Evolutionary conservation across 192 early-diverging fungal species (phyloP).

Genomic region (Diversispora epigaea): DNA sequence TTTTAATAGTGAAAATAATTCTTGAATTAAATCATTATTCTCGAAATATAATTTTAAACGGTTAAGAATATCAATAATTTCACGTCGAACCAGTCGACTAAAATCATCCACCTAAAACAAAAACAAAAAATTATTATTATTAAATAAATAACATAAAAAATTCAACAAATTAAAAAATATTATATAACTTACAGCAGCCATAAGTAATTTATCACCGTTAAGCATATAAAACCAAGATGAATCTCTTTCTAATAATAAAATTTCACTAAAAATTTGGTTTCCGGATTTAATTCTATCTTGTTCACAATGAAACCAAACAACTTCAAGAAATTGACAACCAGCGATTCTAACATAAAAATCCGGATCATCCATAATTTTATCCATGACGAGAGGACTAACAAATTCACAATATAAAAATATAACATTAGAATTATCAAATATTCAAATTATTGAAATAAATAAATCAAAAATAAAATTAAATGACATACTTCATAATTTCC

Average conservation of each 20-base stretch:
- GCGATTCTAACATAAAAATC: constrained; percentile 54
- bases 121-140: neutral
- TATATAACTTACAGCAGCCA: constrained; percentile 44
- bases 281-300: constrained; percentile 37
- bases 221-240: constrained; percentile 48
- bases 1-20: neutral
- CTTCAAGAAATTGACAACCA: constrained; percentile 49
- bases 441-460: neutral
- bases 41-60: constrained; percentile 28
- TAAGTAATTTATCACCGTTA: constrained; percentile 43
- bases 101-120: constrained; percentile 13
- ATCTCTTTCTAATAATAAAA: constrained; percentile 16
- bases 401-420: neutral
- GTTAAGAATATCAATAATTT: constrained; percentile 29
- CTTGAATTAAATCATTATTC: neutral
- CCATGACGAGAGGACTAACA: constrained; percentile 42
- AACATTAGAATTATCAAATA: neutral
- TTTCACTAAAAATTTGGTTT: constrained; percentile 23
- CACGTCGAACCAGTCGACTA: constrained; percentile 32
- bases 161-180: constrained; percentile 5
- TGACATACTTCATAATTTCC: constrained; percentile 35
- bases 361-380: constrained; percentile 47
- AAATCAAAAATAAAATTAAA: neutral
- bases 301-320: constrained; percentile 45
- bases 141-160: neutral